Percentiles rank a stretch among this genome's conserved stretches.
Conservation (phyloP, 306 rosid species). For the Cucurbita ficifolia region DNA sequence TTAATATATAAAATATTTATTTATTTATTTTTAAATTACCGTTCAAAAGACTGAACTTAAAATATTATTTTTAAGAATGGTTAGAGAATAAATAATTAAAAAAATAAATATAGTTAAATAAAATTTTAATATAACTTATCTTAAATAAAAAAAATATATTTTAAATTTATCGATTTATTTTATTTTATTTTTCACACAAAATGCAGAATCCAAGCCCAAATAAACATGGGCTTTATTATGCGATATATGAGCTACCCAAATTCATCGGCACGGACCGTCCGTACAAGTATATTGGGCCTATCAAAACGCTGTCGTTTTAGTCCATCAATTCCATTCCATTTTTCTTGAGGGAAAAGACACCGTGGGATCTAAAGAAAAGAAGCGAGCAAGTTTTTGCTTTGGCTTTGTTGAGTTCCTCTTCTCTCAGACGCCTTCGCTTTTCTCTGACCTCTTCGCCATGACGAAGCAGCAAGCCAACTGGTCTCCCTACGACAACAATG, state of each 20-base stretch:
- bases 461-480: slow-evolving; percentile 72
- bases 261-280: not conserved
- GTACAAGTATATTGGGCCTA: not conserved
- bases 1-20: too few relatives aligned
- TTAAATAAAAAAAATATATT: too few relatives aligned
- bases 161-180: too few relatives aligned
- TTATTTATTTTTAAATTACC: too few relatives aligned
- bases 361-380: slow-evolving; percentile 17
- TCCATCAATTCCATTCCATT: not conserved
- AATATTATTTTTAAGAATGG: too few relatives aligned
- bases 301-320: not conserved
- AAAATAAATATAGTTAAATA: too few relatives aligned
- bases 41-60: too few relatives aligned
- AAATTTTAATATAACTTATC: too few relatives aligned
- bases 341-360: slow-evolving; percentile 49
- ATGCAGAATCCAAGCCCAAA: not conserved
- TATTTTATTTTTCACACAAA: not conserved
- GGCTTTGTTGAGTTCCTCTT: not conserved
- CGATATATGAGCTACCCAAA: not conserved
- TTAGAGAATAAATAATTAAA: too few relatives aligned
- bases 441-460: slow-evolving; percentile 26
- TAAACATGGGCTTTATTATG: not conserved
- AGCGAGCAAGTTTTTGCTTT: not conserved
- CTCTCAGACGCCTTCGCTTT: slow-evolving; percentile 1
- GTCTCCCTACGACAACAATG: slow-evolving; percentile 96